Evolutionary conservation across 257 asterid species (phyloP), one percentile per base, ranked within the genome.

Genomic region (Capsicum chinense): DNA sequence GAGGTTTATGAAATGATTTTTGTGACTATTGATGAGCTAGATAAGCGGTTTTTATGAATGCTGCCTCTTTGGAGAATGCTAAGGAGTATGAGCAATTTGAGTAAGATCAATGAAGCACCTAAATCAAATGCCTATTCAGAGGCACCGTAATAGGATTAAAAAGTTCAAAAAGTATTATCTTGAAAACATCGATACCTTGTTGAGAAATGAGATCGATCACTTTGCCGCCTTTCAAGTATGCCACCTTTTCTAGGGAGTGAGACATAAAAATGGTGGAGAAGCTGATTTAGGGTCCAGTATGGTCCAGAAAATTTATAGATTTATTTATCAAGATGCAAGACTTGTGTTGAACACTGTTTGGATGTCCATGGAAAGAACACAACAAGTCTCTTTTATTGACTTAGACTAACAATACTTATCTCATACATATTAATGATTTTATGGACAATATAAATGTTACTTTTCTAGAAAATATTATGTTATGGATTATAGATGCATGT

Each of bases 181-280:
- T 44, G 57, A 21, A 17, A 16, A 70, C 14, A 70, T 44, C 16
- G 56, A 15, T 70, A 35, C 57, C 56, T 5, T 70, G 56, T 42
- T 70, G 56, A 42, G 79, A 70, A 47, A 56, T 70, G 56, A 47
- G 79, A 44, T 70, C 35, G 10, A 70, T 70, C 9, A 44, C 33
- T 17, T 70, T 16, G 79, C 37, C 56, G 56, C 37, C 56, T 44
- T 70, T 70, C 79, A 16, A 70, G 56, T 44, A 70, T 42, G 79
- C 15, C 56, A 11, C 37, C 37, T 11, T 42, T 70, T 44, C 57
- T 70, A 44, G 56, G 13, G 26, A 44, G 79, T 9, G 79, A 70
- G 37, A 70, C 56, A 9, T 70, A 56, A 70, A 10, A 70, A 9
- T 42, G 4, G 15, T 16, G 33, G 13, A 69, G 56, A 35, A 44